Conservation (phyloP, 257 asterid species). For the Euphrasia confusa region DNA sequence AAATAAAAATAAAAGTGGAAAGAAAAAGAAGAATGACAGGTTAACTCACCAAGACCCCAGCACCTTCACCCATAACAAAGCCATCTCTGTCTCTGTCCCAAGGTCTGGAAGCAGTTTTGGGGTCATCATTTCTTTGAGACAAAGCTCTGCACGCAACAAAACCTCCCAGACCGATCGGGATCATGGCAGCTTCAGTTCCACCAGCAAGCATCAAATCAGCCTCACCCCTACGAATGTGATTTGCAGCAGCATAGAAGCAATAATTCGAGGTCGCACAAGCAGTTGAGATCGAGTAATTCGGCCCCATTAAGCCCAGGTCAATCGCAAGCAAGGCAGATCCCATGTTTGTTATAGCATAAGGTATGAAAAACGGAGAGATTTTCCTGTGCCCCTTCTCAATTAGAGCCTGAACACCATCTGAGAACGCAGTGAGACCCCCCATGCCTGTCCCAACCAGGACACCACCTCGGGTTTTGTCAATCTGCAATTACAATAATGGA, state of each 20-base stretch:
- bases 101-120: conserved; percentile 65
- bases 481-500: conserved; percentile 28
- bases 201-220: conserved; percentile 72
- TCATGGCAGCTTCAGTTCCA: conserved; percentile 61
- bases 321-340: conserved; percentile 55
- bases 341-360: conserved; percentile 50
- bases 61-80: conserved; percentile 62
- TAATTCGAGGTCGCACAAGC: conserved; percentile 74
- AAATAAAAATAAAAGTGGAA: not conserved
- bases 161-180: conserved; percentile 57
- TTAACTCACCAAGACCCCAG: conserved; percentile 49
- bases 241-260: conserved; percentile 65
- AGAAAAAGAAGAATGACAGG: not conserved
- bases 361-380: conserved; percentile 49
- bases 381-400: conserved; percentile 45
- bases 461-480: conserved; percentile 47
- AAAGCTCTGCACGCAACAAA: conserved; percentile 72
- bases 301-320: conserved; percentile 71
- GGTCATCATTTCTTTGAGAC: conserved; percentile 67
- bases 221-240: conserved; percentile 63
- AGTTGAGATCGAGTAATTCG: conserved; percentile 62
- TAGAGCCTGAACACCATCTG: conserved; percentile 42
- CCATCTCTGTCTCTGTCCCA: conserved; percentile 66
- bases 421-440: conserved; percentile 43
- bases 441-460: conserved; percentile 54